These are phyloP conservation scores for Scleroderma citrinum DNA, from an alignment of 768 basidiomycete genomes.

Conservation along the genomic window DNA sequence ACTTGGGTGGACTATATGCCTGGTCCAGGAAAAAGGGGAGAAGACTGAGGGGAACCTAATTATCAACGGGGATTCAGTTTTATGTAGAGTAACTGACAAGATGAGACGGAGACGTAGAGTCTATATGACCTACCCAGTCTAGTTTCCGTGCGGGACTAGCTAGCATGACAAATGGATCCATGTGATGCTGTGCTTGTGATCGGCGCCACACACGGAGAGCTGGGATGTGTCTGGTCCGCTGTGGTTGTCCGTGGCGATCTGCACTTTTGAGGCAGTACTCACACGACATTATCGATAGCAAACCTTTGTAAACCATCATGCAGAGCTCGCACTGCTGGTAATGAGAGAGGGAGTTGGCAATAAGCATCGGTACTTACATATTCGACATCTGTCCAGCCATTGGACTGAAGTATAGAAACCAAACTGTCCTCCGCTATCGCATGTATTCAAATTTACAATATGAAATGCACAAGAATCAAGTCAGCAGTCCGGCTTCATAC, in stretches of 20 bases:
- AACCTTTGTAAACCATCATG: conserved; percentile 31
- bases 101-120: no score
- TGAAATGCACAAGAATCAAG: conserved; percentile 70
- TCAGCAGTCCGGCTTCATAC: conserved; percentile 53
- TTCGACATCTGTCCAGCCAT: conserved; percentile 69
- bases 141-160: no score
- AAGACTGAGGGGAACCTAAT: no score
- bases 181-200: no score
- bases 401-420: conserved; percentile 44
- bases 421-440: conserved; percentile 54
- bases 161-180: not conserved
- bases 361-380: conserved; percentile 49
- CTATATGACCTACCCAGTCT: no score
- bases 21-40: no score
- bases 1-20: no score
- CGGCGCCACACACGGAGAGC: no score
- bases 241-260: no score
- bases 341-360: not conserved
- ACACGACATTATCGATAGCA: conserved; percentile 61
- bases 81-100: no score
- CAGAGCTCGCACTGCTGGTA: conserved; percentile 67
- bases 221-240: no score
- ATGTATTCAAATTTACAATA: conserved; percentile 37
- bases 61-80: no score
- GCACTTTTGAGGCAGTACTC: conserved; percentile 38